phyloP scores from a whole-genome alignment of 352 stramenopile species.

The Phytophthora multivora region DNA sequence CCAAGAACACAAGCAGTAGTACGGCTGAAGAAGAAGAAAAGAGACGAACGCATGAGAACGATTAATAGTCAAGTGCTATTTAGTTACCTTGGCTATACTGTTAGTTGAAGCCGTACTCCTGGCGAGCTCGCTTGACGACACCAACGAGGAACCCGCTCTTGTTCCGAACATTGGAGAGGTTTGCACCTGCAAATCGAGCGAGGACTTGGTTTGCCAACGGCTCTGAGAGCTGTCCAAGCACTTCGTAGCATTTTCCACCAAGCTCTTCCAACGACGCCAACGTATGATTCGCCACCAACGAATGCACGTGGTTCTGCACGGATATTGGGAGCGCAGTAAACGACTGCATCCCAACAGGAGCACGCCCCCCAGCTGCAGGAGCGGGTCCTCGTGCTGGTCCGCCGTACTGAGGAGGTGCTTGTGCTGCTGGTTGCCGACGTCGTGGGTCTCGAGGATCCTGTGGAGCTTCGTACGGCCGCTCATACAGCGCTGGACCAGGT shows the following conservation, averaged over 20 bases:
- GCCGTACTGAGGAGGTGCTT: slow-evolving; percentile 23
- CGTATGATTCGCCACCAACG: slow-evolving; percentile 58
- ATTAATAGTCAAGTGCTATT: slow-evolving; percentile 1
- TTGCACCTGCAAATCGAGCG: slow-evolving; percentile 71
- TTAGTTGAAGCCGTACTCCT: slow-evolving; percentile 80
- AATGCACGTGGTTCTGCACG: slow-evolving; percentile 71
- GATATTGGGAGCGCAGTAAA: slow-evolving; percentile 54
- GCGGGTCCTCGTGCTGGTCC: slow-evolving; percentile 15
- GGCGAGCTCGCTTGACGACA: slow-evolving; percentile 76
- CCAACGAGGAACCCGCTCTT: slow-evolving; percentile 82
- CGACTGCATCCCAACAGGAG: slow-evolving; percentile 33
- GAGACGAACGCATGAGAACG: slow-evolving; percentile 8
- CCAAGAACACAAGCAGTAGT: slow-evolving; percentile 17
- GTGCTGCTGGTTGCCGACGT: slow-evolving; percentile 28
- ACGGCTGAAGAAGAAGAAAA: slow-evolving; percentile 13
- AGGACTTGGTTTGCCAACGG: slow-evolving; percentile 77
- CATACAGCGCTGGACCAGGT: slow-evolving; percentile 32
- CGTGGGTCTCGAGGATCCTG: slow-evolving; percentile 29
- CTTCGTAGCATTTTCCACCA: slow-evolving; percentile 82
- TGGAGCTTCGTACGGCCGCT: slow-evolving; percentile 36
- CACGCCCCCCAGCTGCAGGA: slow-evolving; percentile 9
- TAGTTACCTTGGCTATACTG: not conserved
- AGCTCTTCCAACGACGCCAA: slow-evolving; percentile 75
- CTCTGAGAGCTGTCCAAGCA: slow-evolving; percentile 77
- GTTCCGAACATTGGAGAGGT: slow-evolving; percentile 77